Evolutionary conservation across 106 monocot species (phyloP), one percentile per base, ranked within the genome.

Genomic region (Dioscorea alata): DNA sequence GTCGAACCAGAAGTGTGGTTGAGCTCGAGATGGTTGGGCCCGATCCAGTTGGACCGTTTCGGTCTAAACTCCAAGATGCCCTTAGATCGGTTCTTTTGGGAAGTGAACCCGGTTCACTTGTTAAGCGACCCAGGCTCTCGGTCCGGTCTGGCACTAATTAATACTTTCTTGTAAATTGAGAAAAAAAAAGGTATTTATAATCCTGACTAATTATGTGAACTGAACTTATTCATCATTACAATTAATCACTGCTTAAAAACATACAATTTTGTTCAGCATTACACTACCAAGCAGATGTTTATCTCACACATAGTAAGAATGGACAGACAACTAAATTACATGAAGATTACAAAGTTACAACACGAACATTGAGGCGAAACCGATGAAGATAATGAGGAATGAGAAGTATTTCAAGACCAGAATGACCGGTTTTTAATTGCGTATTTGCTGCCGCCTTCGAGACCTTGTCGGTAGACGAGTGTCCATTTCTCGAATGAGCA

Each of bases 401-500:
- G 15, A 53, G 2, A 54, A 15, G 54, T 15, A 48, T 66, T 48
- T 88, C 68, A 90, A 64, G 77, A 72, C 89, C 89, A 90, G 4
- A 83, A 66, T 3, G 78, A 72, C 2, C 63, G 77, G 57, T 83
- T 63, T 60, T 83, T 90, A n/a, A 90, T 76, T 23, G 74, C 82
- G 69, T 86, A 90, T 61, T 87, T 83, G 78, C 85, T 86, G 33
- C 85, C 85, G 23, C 89, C 89, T 66, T 85, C 86, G 15, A 86
- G 35, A 12, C 77, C 63, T 73, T 83, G 71, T 51, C 76, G 77
- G 50, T 89, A 87, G 19, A 84, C 82, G 34, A 97, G 80, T 0
- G 84, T 97, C 97, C 97, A 97, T 70, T 91, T 91, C 75, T 96
- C 91, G 48, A 96, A 96, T 2, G 82, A 86, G 71, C 96, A 96